Percentiles rank a stretch among this genome's conserved stretches.
These are phyloP conservation scores for Chalaropsis ovoidea DNA, from an alignment of 2,329 filamentous ascomycete genomes.

Conservation along the genomic window DNA sequence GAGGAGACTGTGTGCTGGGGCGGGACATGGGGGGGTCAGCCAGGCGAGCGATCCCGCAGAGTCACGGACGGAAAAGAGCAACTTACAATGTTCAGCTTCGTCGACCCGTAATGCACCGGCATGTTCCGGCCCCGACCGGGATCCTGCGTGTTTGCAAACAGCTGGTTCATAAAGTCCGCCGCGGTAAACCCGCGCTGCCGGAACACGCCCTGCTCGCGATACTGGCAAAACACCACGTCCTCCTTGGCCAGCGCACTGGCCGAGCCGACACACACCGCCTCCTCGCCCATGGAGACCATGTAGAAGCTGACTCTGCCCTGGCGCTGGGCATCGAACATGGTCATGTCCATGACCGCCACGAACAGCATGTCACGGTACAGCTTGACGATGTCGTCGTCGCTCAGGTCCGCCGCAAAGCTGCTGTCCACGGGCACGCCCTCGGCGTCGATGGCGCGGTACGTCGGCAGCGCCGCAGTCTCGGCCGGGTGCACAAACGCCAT, in stretches of 20 bases:
- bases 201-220: conserved; percentile 86
- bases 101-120: conserved; percentile 91
- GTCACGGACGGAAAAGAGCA: background rate
- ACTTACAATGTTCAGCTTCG: conserved; percentile 69
- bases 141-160: conserved; percentile 82
- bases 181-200: conserved; percentile 78
- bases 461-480: conserved; percentile 66
- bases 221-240: conserved; percentile 90
- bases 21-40: background rate
- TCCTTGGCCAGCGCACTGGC: conserved; percentile 72
- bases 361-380: conserved; percentile 57
- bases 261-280: conserved; percentile 84
- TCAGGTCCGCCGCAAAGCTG: conserved; percentile 56
- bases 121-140: conserved; percentile 78
- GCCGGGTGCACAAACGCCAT: conserved; percentile 69
- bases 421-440: conserved; percentile 74
- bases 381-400: conserved; percentile 50
- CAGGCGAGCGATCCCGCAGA: background rate
- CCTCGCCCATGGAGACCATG: conserved; percentile 91
- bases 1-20: conserved; percentile 69
- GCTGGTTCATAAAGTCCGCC: conserved; percentile 85
- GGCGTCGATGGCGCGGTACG: conserved; percentile 85
- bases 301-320: conserved; percentile 94
- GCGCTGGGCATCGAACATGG: conserved; percentile 96
- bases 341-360: conserved; percentile 79